Evolutionary conservation across 371 early-diverging fungal genomes (phyloP), one percentile per base, ranked within the genome.

Genomic region (Circinella minor): DNA sequence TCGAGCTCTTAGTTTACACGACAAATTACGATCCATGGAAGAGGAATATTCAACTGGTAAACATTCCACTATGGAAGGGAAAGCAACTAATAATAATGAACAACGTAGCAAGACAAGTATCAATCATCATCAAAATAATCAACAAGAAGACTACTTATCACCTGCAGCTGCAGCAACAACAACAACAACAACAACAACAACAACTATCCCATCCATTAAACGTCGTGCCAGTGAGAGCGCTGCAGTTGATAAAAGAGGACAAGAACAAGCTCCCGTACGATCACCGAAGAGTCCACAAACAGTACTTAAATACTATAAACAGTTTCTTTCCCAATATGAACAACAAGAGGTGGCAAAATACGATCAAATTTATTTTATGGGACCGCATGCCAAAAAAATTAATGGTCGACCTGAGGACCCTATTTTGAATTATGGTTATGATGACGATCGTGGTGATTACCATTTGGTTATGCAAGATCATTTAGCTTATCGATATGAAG

Each of bases 381-480:
- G 96, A 39, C 88, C 81, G 38, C 86, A 87, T 67, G 84, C 86
- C 5, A 74, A 82, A 61, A 86, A 86, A 67, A 67, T 69, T 20
- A 70, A 76, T 6, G 78, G 83, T 4, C 77, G 67, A 43, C 77
- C 79, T n/a, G 83, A 84, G 17, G 61, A 76, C 8, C 77, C 80
- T 20, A 71, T 74, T 14, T 74, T 77, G 70, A 87, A 92, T 67
- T 77, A 82, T 70, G 91, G 93, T 20, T 96, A 86, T 64, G 96
- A 95, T 75, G 98, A 98, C 81, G 90, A 95, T 63, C 91, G 95
- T 5, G 98, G 98, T 5, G 98, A 98, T 72, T 96, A 96, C 69
- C 83, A 91, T 60, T 88, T 96, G 18, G 88, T 91, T 34, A 81
- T 85, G 61, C 90, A 92, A 71, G 98, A 98, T 79, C 98, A 98